Base-by-base conservation (phyloP, 768 basidiomycete species). In the Chalciporus pseudorubinellus region DNA sequence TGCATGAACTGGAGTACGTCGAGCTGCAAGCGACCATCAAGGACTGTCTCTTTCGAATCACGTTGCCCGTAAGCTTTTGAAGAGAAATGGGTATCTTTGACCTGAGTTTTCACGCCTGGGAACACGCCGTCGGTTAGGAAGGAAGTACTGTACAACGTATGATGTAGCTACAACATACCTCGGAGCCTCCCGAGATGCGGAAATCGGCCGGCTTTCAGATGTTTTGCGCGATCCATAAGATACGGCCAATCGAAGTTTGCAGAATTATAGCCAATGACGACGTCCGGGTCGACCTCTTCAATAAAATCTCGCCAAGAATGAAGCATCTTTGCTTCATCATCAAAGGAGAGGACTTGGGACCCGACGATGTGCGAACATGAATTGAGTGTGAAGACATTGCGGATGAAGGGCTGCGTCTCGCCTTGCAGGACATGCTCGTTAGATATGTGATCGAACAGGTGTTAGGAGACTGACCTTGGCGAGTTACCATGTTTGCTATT, bases 1-100 rank as follows among this genome's bases (percentile, higher is more conserved):
- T 98, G 95, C 94, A 99, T 98, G 67, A 92, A 94, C 60, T 98
- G 94, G 31, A 99, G 79, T 14, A 99, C 73, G 75, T 99, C 97
- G 45, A 99, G 83, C 69, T 98, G 97, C 10, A 99, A 74, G 21
- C 97, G 85, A 22, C 97, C 97, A 56, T 95, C 92, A 22, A 98
- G 78, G 11, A 77, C 72, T 1, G 95, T 94, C 49, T 94, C 92
- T 66, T 98, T 98, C 0, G 94, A 97, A 68, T 97, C 94, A 44
- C 97, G 89, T 60, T 93, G 90, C 18, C 97, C 97, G 60, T 94
- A 98, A 1, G 97, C 97, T 65, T 93, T 97, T 0, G 95, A 98
- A 6, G 94, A 97, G 72, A 99, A 99, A 67, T 99, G 97, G 0
- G 97, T 92, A 48, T 87, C 90, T 69, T 95, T 98, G 44, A 83